Base-by-base conservation (phyloP, 805 yeast genomes). In the Metschnikowia matae region DNA sequence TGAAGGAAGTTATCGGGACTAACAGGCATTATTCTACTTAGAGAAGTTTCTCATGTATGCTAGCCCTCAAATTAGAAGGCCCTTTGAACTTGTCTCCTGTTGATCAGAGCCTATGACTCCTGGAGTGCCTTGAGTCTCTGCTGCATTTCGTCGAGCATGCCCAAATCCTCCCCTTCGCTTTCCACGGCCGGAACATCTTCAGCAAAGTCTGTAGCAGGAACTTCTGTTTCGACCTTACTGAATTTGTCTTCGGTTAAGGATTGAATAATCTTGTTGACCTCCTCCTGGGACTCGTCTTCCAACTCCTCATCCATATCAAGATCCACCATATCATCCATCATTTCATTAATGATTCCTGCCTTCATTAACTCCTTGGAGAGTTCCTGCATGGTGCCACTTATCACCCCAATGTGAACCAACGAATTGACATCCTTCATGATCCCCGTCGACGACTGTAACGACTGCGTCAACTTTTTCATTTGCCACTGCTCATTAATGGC, bases 401-500 rank as follows among this genome's bases (percentile, higher is more conserved):
- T 69, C 56, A 86, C 90, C 0, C 98, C 97, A 48, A 94, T 64
- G 54, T 77, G 77, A 1, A 91, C 85, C 61, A 94, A 73, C 41
- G 78, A 78, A 64, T 89, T 91, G 48, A 94, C 94, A 51, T 92
- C 97, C 62, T 78, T 81, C 97, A 94, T 91, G 17, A 94, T 80
- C 2, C 77, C 81, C 0, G 98, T 81, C 49, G 90, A 84, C 50
- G 83, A 71, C 45, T 83, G 83, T 82, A 94, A 81, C 37, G 91
- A 86, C 23, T 89, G 87, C 40, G 90, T 89, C 40, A 94, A 68
- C 60, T 87, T 88, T 53, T 83, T 78, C 82, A 91, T 77, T 47
- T 89, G 89, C 73, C 90, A 91, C 46, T 92, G 94, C 68, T 92
- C 98, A 57, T 88, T 89, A 35, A 92, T 80, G 59, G 96, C 89